Evolutionary conservation across 2,329 filamentous ascomycete species (phyloP).

Genomic region (Ophiosphaerella herpotricha): DNA sequence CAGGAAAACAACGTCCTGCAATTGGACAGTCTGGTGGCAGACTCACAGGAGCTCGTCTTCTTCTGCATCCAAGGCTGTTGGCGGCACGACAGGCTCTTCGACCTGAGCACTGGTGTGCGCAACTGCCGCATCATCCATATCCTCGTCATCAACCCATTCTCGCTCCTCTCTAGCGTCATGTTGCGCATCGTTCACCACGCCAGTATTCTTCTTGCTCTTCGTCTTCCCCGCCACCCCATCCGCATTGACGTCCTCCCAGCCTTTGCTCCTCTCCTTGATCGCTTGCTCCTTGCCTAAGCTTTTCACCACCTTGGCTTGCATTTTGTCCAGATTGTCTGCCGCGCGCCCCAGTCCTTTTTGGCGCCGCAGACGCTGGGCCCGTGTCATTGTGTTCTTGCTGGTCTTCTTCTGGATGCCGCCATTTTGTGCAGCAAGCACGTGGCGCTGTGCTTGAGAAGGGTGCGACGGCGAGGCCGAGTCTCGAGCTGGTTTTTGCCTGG

Average conservation of each 20-base stretch:
- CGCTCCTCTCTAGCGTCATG: conserved; percentile 18
- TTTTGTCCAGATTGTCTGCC: conserved; percentile 58
- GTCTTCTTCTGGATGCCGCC: conserved; percentile 74
- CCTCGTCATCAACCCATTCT: conserved; percentile 38
- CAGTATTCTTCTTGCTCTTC: conserved; percentile 14
- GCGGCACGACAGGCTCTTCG: conserved; percentile 12
- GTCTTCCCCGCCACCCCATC: conserved; percentile 22
- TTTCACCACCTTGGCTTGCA: conserved; percentile 60
- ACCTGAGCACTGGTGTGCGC: not conserved
- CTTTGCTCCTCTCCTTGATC: conserved; percentile 54
- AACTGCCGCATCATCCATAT: conserved; percentile 28
- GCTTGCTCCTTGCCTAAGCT: conserved; percentile 55
- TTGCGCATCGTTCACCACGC: conserved; percentile 20
- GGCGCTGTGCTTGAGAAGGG: conserved; percentile 35
- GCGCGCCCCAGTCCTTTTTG: conserved; percentile 57
- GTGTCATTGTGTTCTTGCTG: conserved; percentile 53
- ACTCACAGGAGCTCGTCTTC: too few species aligned
- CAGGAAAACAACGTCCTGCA: too few species aligned
- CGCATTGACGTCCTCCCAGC: conserved; percentile 46
- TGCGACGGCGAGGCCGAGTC: conserved; percentile 32
- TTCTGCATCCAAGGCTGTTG: too few species aligned
- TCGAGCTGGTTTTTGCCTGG: conserved; percentile 56
- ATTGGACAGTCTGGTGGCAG: too few species aligned
- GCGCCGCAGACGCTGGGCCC: conserved; percentile 58
- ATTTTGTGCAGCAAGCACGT: conserved; percentile 67